Base-by-base conservation (phyloP, 805 yeast genomes). In the Yamadazyma insecticola region DNA sequence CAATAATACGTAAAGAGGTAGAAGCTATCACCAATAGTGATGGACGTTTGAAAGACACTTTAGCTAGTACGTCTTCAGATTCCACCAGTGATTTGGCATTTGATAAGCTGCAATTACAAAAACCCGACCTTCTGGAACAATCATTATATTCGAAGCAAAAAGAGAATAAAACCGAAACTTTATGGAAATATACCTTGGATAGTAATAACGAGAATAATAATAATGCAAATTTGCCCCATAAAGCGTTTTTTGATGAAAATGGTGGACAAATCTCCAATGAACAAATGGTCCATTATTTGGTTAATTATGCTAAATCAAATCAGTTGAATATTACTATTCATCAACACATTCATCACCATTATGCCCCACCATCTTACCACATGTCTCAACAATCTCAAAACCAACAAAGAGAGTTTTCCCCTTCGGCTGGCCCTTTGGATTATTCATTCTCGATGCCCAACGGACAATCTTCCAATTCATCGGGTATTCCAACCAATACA, bases 291-390 rank as follows among this genome's bases (percentile, higher is more conserved):
- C 75, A 74, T 33, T 62, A 67, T 39, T 53, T 83, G 7, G 66
- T 83, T 6, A 72, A 73, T 21, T 68, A 78, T 31, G 89, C 89
- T 0, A 76, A 71, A 39, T 57, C 59, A 29, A 68, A 74, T 43
- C 68, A 72, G 13, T 58, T 82, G 25, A 68, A 73, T 26, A 67
- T 87, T 10, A 78, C 87, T 4, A 73, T 87, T 13, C 95, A 87
- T 56, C 95, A 87, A 52, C 95, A 85, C 53, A 78, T 82, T 27
- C 90, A 84, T 54, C 85, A 85, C 50, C 88, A 83, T 55, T 80
- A 81, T 54, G 66, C 70, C 6, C 70, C 75, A 2, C 70, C 68
- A 24, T 44, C 41, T 5, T 42, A 36, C n/a, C n/a, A n/a, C n/a
- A n/a, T n/a, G n/a, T n/a, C n/a, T 3, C 18, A 8, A 12, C 10